Evolutionary conservation across 441 rosid species (phyloP).

Genomic region (Pelargonium cotyledonis): DNA sequence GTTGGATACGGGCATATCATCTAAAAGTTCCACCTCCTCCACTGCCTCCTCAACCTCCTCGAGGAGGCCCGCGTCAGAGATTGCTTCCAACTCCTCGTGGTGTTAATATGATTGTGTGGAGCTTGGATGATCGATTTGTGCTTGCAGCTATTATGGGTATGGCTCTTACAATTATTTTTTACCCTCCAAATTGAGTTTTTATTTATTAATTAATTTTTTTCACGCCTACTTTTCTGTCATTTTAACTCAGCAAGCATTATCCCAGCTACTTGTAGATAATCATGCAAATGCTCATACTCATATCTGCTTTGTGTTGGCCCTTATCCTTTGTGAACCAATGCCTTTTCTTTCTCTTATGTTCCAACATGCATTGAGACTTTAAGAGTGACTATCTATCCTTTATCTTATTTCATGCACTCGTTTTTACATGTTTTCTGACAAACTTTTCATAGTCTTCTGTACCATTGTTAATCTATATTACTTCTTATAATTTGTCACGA

Average conservation of each 20-base stretch:
- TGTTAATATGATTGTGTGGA: constrained; percentile 98
- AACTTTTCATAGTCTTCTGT: background rate
- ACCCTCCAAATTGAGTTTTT: background rate
- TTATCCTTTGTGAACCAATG: background rate
- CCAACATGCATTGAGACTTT: background rate
- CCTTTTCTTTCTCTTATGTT: background rate
- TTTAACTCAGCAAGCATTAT: background rate
- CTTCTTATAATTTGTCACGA: constrained; percentile 19
- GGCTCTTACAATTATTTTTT: constrained; percentile 11
- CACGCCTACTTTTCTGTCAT: background rate
- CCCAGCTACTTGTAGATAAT: background rate
- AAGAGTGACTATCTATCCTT: background rate
- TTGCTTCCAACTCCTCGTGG: constrained; percentile 98
- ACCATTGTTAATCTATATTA: background rate
- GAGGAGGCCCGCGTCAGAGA: constrained; percentile 99
- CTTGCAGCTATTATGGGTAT: constrained; percentile 99
- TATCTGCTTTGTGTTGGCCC: constrained; percentile 1
- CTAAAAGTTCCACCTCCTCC: constrained; percentile 99
- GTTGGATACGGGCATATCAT: constrained; percentile 86
- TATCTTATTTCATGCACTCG: background rate
- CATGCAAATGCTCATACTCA: background rate
- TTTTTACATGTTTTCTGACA: background rate
- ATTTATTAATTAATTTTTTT: no score
- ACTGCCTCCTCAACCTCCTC: constrained; percentile 88
- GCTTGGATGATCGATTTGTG: constrained; percentile 98